Base-by-base conservation (phyloP, 805 yeast species). In the Teunomyces atbi region DNA sequence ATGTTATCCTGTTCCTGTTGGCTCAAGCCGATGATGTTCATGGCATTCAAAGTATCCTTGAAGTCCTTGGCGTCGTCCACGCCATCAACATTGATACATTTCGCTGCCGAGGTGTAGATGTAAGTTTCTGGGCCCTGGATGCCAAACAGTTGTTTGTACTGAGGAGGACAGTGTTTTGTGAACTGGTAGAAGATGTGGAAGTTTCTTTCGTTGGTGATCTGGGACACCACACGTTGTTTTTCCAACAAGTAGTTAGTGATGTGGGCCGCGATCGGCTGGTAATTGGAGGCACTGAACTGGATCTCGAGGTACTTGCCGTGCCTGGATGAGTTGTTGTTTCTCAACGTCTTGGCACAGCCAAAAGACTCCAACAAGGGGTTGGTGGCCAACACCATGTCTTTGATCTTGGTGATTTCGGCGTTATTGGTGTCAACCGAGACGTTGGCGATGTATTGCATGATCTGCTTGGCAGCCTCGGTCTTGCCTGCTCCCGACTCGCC, bases 401-500 rank as follows among this genome's bases (percentile, higher is more conserved):
- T 94, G 67, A 92, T 91, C 59, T 82, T 83, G 51, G 86, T 82
- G 58, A 94, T 92, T 13, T 81, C 80, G n/a, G 74, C 75, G 27
- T 86, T 77, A 16, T 86, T 76, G 23, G 54, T 59, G 43, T 65
- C 72, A 10, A 91, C 95, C 1, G 94, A 84, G 3, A 90, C 96
- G 19, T 91, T 82, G 30, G 97, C 90, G 56, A 92, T 86, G 64
- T 92, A 92, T 68, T 92, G 97, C 98, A 92, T 92, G 66, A 92
- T 91, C 64, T 95, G 82, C 73, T 92, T 92, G 35, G 98, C 97
- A 18, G 97, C 97, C 69, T 92, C 98, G 4, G 98, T 92, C 63
- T 92, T 92, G 42, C 98, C 98, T 4, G 98, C 98, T 51, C 98
- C 98, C 1, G 96, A 88, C 65, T 92, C 98, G 47, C 98, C 98